phyloP scores from a whole-genome alignment of 1,284 basidiomycete species.

The Ustilago loliicola region DNA sequence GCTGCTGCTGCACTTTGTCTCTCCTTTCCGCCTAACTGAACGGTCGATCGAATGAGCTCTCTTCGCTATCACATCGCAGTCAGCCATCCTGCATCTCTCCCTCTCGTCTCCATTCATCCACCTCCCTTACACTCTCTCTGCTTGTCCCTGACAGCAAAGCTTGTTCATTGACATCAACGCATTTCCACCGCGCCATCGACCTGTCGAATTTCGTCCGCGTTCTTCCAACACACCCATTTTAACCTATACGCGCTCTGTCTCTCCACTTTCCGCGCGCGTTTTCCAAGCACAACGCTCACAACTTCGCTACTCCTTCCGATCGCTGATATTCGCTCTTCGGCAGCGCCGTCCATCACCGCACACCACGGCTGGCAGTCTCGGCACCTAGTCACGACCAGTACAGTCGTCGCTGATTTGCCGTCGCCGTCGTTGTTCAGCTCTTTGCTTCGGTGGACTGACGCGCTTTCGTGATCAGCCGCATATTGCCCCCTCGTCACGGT shows the following conservation, averaged over 20 bases:
- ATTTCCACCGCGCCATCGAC: background rate
- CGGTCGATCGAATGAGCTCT: constrained; percentile 1
- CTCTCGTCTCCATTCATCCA: background rate
- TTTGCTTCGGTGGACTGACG: constrained; percentile 6
- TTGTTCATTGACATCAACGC: background rate
- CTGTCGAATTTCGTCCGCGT: constrained; percentile 37
- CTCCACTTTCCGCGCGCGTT: constrained; percentile 41
- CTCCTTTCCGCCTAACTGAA: background rate
- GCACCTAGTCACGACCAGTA: background rate
- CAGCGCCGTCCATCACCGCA: background rate
- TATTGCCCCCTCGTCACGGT: background rate
- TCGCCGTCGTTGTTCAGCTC: background rate
- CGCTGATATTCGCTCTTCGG: background rate
- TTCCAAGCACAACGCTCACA: background rate
- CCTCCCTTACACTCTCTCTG: background rate
- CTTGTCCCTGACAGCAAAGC: background rate
- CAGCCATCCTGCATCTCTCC: background rate
- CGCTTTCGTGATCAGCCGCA: background rate
- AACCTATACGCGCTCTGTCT: constrained; percentile 46
- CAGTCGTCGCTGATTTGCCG: background rate
- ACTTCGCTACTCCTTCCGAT: background rate
- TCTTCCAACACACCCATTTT: constrained; percentile 27
- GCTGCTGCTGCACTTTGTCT: background rate
- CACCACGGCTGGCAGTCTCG: background rate
- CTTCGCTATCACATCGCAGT: constrained; percentile 4